Base-by-base conservation (phyloP, 345 rosid genomes). In the Boechera divaricarpa region DNA sequence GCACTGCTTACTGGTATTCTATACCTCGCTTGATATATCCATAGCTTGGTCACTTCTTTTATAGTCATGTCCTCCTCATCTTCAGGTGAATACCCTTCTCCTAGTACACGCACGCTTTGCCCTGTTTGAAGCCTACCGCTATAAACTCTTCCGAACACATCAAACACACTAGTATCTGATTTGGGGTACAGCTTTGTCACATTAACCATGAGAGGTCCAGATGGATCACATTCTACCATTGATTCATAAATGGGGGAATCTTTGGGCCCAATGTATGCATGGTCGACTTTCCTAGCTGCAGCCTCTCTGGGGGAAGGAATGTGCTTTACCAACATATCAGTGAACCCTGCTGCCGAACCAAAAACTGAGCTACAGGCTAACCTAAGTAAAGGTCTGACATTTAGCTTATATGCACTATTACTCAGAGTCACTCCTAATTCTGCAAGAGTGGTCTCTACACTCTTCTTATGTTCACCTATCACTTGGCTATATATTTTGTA, bases 401-500 rank as follows among this genome's bases (percentile, higher is more conserved):
- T 95, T 71, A 89, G 83, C 82, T 87, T 95, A 80, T 92, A 95
- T 63, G 98, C 91, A 26, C 91, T 87, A 83, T 89, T 92, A 76
- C 93, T 90, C 74, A 95, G 91, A 63, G 97, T 89, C 69, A 92
- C 98, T 49, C 99, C 98, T 68, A 95, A 83, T 79, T 95, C 99
- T 32, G 92, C 91, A 79, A 95, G 98, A 78, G 97, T 92, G 62
- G 97, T 75, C 84, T 95, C 98, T 73, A 91, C 97, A 66, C 99
- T 92, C 86, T 91, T 95, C 85, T 89, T 91, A 79, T 91, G 99
- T 84, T 95, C 99, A 77, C 98, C 98, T 76, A 95, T 88, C 73
- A 95, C 96, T 87, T 92, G 99, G 79, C 99, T 95, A 78, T 95
- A 92, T 85, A 95, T 87, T 79, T 89, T 95, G 83, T 95, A 95